Base-by-base conservation (phyloP, 2,329 filamentous ascomycete genomes). In the Monilinia fructigena region DNA sequence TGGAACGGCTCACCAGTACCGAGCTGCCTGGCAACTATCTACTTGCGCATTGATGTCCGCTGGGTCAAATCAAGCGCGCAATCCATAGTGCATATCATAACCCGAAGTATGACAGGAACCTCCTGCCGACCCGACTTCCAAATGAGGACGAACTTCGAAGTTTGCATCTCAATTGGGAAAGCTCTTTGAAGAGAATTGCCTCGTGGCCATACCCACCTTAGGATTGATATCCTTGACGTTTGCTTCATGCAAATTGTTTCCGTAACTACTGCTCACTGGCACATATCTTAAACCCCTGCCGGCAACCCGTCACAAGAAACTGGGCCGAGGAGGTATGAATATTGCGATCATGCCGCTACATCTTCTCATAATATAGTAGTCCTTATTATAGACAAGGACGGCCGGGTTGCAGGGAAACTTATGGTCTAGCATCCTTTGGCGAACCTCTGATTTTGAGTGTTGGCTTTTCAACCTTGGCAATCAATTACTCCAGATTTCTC, bases 401-500 rank as follows among this genome's bases (percentile, higher is more conserved):
- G 62, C 68, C 72, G 69, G 70, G 68, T 70, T 72, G 68, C 70
- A 71, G 67, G 70, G 70, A 66, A 72, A 69, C 56, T 64, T 60
- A 67, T 69, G 69, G 71, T 65, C 67, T 65, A 63, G 56, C 68
- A 69, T 63, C 55, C 65, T 70, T 67, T 69, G 65, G 68, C 72
- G 66, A 67, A 70, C 56, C 66, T 73, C 63, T 71, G 68, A 70
- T 66, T 69, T 67, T 55, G 40, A 68, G 70, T 70, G 67, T 70
- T 71, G 69, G 68, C 55, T 66, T 40, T 54, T 61, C 45, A 55
- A 23, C 50, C 69, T 73, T 72, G 71, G 70, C 71, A 68, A 63
- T 67, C 58, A 62, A 69, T 70, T 72, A 73, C 73, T 74, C 72
- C 74, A 74, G 73, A 74, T 72, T 72, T 74, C 68, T 71, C 71